phyloP scores from a whole-genome alignment of 2,329 filamentous ascomycete species.

The Coniosporium uncinatum region DNA sequence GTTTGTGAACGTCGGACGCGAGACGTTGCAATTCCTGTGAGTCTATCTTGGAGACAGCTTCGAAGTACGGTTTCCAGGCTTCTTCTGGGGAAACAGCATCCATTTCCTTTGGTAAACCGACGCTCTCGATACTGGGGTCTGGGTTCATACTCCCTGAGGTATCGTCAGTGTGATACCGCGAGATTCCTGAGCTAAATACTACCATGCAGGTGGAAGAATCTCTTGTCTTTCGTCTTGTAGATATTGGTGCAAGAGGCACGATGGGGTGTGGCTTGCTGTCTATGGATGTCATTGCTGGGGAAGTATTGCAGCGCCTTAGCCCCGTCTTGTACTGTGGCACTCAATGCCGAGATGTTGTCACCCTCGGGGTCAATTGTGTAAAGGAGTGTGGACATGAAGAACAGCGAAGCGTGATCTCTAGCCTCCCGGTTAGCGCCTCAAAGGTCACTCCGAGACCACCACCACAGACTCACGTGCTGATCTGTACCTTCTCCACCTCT shows the following conservation, averaged over 20 bases:
- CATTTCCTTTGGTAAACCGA: slow-evolving; percentile 22
- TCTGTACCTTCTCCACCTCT: slow-evolving; percentile 30
- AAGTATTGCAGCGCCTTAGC: slow-evolving; percentile 15
- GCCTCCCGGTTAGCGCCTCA: too few relatives aligned
- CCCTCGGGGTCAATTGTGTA: slow-evolving; percentile 4
- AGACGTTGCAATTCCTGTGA: slow-evolving; percentile 23
- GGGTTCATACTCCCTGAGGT: slow-evolving; percentile 32
- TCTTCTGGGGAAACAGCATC: slow-evolving; percentile 19
- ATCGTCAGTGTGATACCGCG: not conserved
- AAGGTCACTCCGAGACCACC: not conserved
- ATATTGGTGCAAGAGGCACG: slow-evolving; percentile 35
- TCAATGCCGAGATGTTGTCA: not conserved
- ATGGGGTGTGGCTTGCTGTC: slow-evolving; percentile 13
- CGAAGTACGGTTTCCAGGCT: slow-evolving; percentile 22
- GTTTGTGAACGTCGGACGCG: slow-evolving; percentile 28
- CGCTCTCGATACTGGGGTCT: slow-evolving; percentile 27
- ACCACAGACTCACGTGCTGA: slow-evolving; percentile 34
- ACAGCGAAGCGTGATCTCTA: slow-evolving; percentile 31
- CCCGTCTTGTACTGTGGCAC: slow-evolving; percentile 8
- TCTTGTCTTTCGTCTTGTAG: slow-evolving; percentile 37
- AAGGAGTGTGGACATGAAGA: slow-evolving; percentile 14
- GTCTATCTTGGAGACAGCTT: slow-evolving; percentile 24
- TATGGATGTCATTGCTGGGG: slow-evolving; percentile 15
- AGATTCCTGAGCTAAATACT: too few relatives aligned
- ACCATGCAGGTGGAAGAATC: slow-evolving; percentile 42